Evolutionary conservation across 1,139 yeast species (phyloP), one percentile per base, ranked within the genome.

Genomic region (Sugiyamaella xylanicola): DNA sequence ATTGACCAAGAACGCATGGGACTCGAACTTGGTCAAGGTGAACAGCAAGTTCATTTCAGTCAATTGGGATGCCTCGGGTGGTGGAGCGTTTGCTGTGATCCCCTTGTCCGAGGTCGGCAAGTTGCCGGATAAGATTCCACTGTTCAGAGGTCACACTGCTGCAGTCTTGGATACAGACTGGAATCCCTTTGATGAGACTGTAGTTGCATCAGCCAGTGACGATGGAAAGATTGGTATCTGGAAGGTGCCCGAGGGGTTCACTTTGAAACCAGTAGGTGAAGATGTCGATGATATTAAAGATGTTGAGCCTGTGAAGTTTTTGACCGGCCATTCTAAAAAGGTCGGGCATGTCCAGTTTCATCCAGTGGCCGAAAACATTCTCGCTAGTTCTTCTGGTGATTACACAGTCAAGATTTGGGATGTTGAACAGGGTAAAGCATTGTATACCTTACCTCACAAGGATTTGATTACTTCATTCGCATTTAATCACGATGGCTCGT

Each of bases 31-130:
- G 62, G 54, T 56, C 46, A 50, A 73, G 73, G 81, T 84, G 61
- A 93, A 93, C 70, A 95, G 97, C 35, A 86, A 87, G 71, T 93
- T 83, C 68, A 74, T 93, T 41, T 80, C 97, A 0, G 87, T 90
- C 59, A 91, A 90, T 71, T 91, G 97, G 97, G 91, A 89, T 59
- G 80, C 97, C 19, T 86, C 95, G 5, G 98, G 98, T 45, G 98
- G 98, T 60, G 99, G 99, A 54, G 95, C 98, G 0, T 92, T 93
- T 77, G 97, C 96, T 0, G 87, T 93, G 15, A 84, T 93, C 56
- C 99, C 99, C 1, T 76, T 89, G 29, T 68, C 72, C 8, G 97
- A 92, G 71, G 86, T 83, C 17, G 98, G 98, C n/a, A 93, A 91
- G 71, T 85, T 93, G 8, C 98, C 97, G 4, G 99, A 93, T 66